Percentiles rank a stretch among this genome's conserved stretches.
Evolutionary conservation across 495 filamentous ascomycete species (phyloP).

Genomic region (Tuber microsphaerosporum): DNA sequence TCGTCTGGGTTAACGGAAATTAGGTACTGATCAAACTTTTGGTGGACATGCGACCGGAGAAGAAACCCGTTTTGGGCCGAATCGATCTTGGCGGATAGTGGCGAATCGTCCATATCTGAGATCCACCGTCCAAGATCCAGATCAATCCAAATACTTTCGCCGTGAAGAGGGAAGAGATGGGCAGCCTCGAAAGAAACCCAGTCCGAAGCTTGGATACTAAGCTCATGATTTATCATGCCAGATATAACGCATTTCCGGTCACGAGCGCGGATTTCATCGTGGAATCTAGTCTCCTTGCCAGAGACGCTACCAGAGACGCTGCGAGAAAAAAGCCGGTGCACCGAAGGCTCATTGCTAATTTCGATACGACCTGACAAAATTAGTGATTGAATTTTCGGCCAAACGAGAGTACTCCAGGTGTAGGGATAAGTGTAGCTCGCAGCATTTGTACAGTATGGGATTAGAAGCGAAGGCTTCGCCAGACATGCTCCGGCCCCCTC

Average conservation of each 20-base stretch:
- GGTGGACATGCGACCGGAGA: conserved; percentile 24
- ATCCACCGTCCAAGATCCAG: conserved; percentile 17
- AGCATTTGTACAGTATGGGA: not conserved
- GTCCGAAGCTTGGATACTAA: conserved; percentile 7
- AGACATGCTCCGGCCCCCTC: not conserved
- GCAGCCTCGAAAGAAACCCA: conserved; percentile 27
- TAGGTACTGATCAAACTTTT: conserved; percentile 30
- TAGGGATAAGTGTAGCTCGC: not conserved
- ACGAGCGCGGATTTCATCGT: conserved; percentile 28
- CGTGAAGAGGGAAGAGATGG: conserved; percentile 29
- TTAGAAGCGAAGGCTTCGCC: not conserved
- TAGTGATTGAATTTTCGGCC: conserved; percentile 1
- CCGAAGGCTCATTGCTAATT: conserved; percentile 21
- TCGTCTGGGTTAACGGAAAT: conserved; percentile 37
- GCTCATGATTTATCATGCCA: conserved; percentile 11
- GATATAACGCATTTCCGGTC: conserved; percentile 30
- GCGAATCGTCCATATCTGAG: conserved; percentile 29
- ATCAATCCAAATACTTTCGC: conserved; percentile 26
- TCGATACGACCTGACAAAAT: conserved; percentile 15
- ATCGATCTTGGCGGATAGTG: conserved; percentile 29
- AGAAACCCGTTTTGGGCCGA: conserved; percentile 35
- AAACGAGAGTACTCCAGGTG: not conserved
- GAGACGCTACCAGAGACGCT: conserved; percentile 25
- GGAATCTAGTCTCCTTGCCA: conserved; percentile 27
- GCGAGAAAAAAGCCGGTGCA: conserved; percentile 25